phyloP scores from a whole-genome alignment of 108 stramenopile species.

The Discostella pseudostelligera region DNA sequence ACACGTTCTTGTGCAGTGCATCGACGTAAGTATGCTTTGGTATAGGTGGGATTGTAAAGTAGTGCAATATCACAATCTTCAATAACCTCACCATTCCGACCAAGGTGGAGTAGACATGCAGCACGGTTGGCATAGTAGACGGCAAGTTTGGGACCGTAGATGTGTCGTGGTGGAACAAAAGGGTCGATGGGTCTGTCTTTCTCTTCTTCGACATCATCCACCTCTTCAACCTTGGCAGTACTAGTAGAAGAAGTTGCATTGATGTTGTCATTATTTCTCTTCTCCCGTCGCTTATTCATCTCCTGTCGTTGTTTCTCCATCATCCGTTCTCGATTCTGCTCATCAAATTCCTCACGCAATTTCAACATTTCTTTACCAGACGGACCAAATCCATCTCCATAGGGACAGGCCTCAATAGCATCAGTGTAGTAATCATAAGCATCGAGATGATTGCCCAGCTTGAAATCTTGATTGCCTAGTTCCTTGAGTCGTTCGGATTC shows the following conservation, averaged over 20 bases:
- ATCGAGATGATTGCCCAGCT: slow-evolving; percentile 57
- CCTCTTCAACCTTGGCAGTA: neutral
- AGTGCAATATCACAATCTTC: slow-evolving; percentile 74
- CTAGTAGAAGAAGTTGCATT: neutral
- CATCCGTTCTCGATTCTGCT: slow-evolving; percentile 11
- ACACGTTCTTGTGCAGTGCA: slow-evolving; percentile 63
- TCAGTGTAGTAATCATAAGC: slow-evolving; percentile 82
- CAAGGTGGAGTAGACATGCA: slow-evolving; percentile 62
- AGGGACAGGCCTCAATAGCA: slow-evolving; percentile 78
- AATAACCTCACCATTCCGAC: slow-evolving; percentile 68
- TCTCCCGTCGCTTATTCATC: slow-evolving; percentile 15
- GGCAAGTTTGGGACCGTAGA: slow-evolving; percentile 57
- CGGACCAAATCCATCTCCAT: slow-evolving; percentile 34
- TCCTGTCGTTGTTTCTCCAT: slow-evolving; percentile 21
- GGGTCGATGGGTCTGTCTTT: slow-evolving; percentile 8
- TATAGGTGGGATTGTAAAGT: slow-evolving; percentile 71
- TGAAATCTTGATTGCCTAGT: slow-evolving; percentile 77
- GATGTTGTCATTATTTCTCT: slow-evolving; percentile 10
- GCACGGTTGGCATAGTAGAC: slow-evolving; percentile 85
- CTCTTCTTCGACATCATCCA: slow-evolving; percentile 8
- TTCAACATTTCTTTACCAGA: slow-evolving; percentile 53
- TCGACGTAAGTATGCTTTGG: slow-evolving; percentile 85
- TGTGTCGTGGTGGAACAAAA: slow-evolving; percentile 45
- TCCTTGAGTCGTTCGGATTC: slow-evolving; percentile 64
- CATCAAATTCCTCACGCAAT: slow-evolving; percentile 47